A percentile compares a stretch with the other conserved stretches of the same genome.
Evolutionary conservation across 495 filamentous ascomycete species (phyloP).

Genomic region (Xylaria palmicola): DNA sequence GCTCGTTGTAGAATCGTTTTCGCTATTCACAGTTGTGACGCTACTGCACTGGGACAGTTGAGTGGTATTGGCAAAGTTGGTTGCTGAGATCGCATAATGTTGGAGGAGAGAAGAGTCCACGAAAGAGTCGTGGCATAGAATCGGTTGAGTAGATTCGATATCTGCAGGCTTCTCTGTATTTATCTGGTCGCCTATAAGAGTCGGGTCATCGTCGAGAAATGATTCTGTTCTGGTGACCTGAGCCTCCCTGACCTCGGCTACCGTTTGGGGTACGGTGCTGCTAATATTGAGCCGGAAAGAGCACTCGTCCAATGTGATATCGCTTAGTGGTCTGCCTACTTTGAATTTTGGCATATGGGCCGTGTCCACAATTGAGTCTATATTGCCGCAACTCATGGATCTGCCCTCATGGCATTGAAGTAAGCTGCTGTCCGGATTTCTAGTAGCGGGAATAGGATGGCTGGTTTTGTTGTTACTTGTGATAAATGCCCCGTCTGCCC

Average conservation of each 20-base stretch:
- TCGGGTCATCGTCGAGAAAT: constrained; percentile 16
- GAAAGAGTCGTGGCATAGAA: neutral
- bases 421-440: neutral
- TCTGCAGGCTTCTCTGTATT: constrained; percentile 5
- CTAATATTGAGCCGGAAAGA: neutral
- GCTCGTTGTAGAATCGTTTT: neutral
- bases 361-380: neutral
- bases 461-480: neutral
- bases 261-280: neutral
- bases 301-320: neutral
- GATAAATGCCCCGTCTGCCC: neutral
- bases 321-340: neutral
- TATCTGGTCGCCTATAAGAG: constrained; percentile 19
- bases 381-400: neutral
- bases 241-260: neutral
- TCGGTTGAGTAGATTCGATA: neutral
- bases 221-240: neutral
- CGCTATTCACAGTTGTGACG: neutral
- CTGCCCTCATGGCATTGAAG: neutral
- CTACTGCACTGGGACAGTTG: neutral
- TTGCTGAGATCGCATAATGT: constrained; percentile 4
- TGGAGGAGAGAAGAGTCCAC: neutral
- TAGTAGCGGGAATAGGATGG: neutral
- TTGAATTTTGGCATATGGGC: neutral
- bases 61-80: neutral